phyloP scores from a whole-genome alignment of 1,284 basidiomycete genomes.

The Trametes hirsuta region DNA sequence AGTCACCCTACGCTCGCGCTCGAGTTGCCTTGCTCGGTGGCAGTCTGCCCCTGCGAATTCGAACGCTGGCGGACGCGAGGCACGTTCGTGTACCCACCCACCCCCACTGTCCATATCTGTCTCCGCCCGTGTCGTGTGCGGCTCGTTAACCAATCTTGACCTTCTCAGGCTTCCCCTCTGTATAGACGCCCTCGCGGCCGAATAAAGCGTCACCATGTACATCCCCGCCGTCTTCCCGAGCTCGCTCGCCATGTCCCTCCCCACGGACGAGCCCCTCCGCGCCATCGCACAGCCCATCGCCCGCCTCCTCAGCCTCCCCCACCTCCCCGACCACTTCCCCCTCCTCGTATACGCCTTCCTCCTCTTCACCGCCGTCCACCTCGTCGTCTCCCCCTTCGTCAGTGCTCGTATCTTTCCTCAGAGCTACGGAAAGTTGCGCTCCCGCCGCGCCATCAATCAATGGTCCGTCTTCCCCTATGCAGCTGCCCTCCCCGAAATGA shows the following conservation, averaged over 20 bases:
- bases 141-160: slow-evolving; percentile 3
- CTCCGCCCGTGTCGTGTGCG: neutral
- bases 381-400: slow-evolving; percentile 52
- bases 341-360: slow-evolving; percentile 65
- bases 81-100: slow-evolving; percentile 9
- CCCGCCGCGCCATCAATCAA: slow-evolving; percentile 49
- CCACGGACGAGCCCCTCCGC: slow-evolving; percentile 25
- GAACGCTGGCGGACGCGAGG: neutral
- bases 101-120: too few species aligned
- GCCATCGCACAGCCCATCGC: slow-evolving; percentile 29
- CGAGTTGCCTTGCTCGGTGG: neutral
- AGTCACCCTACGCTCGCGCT: neutral
- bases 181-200: slow-evolving; percentile 16
- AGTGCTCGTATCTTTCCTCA: slow-evolving; percentile 43
- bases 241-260: slow-evolving; percentile 21
- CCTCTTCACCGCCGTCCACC: slow-evolving; percentile 52
- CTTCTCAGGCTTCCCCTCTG: slow-evolving; percentile 13
- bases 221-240: slow-evolving; percentile 8
- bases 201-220: slow-evolving; percentile 19
- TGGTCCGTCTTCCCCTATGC: slow-evolving; percentile 44
- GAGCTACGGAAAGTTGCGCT: slow-evolving; percentile 44
- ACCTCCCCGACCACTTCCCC: slow-evolving; percentile 64
- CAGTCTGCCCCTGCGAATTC: neutral
- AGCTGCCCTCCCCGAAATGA: neutral
- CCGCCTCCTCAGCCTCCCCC: slow-evolving; percentile 30